phyloP scores from a whole-genome alignment of 2,329 filamentous ascomycete species.

The Phaeosphaeriaceae sp. region DNA sequence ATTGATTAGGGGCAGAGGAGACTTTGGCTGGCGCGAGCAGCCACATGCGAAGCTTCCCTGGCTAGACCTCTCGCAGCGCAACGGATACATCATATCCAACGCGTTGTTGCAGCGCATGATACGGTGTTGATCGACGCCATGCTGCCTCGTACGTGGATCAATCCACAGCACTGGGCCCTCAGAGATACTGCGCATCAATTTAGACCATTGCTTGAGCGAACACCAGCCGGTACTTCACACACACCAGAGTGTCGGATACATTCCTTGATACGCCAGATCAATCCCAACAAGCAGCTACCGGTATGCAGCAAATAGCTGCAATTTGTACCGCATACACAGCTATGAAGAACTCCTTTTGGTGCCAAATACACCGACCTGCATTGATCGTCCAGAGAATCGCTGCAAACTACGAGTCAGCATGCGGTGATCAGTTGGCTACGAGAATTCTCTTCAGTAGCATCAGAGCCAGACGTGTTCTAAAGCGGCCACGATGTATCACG shows the following conservation, averaged over 20 bases:
- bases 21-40: background rate
- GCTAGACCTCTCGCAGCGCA: background rate
- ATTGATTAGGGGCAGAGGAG: background rate
- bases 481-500: background rate
- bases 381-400: background rate
- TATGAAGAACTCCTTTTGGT: background rate
- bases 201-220: background rate
- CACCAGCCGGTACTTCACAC: background rate
- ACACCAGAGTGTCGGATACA: background rate
- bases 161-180: background rate
- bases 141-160: background rate
- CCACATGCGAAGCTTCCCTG: too few relatives aligned
- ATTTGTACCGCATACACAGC: background rate
- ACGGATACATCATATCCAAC: background rate
- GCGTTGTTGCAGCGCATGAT: background rate
- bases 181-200: background rate
- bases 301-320: background rate
- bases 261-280: background rate
- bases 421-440: background rate
- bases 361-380: background rate
- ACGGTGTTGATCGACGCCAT: background rate
- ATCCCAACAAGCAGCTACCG: background rate
- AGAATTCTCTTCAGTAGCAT: background rate
- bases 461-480: background rate
- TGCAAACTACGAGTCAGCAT: background rate